Conservation (phyloP, 2,329 filamentous ascomycete species). For the Calonectria leucothoes region DNA sequence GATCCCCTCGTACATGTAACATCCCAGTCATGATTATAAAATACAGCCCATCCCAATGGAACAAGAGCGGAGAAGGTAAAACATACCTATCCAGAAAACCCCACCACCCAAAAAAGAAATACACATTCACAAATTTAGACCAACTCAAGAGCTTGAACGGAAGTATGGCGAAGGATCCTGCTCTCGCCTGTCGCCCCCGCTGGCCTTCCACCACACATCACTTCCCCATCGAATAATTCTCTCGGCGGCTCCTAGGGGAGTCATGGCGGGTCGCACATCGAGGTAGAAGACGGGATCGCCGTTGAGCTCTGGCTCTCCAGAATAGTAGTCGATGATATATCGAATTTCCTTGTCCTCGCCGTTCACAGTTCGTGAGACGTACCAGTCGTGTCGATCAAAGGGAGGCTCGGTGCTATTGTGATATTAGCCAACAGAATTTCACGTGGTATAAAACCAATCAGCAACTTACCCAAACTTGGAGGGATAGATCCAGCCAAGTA, state of each 20-base stretch:
- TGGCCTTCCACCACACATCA: constrained; percentile 93
- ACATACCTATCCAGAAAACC: constrained; percentile 27
- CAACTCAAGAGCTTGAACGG: constrained; percentile 35
- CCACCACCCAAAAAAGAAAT: constrained; percentile 6
- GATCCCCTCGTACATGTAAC: constrained; percentile 35
- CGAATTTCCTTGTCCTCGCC: constrained; percentile 81
- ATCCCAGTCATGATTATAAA: constrained; percentile 42
- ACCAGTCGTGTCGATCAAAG: constrained; percentile 99
- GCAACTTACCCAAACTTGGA: constrained; percentile 76
- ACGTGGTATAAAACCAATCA: background rate
- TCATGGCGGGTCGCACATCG: constrained; percentile 91
- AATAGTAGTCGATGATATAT: constrained; percentile 98
- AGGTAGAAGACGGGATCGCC: constrained; percentile 96
- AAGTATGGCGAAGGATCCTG: constrained; percentile 51
- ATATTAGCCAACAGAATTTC: constrained; percentile 29
- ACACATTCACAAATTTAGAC: background rate
- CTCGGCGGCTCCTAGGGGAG: constrained; percentile 83
- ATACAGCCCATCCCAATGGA: constrained; percentile 39
- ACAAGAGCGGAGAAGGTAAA: constrained; percentile 41
- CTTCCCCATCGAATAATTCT: constrained; percentile 89
- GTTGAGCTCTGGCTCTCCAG: constrained; percentile 81
- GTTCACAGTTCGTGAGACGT: constrained; percentile 77
- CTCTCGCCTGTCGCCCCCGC: constrained; percentile 74
- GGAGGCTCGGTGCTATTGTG: constrained; percentile 77
- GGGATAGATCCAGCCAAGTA: constrained; percentile 84